phyloP scores from a whole-genome alignment of 345 rosid species.

The rapeseed (Brassica napus) region Da-Ae NC_063442.1:12818001-12818500 shows the following conservation, averaged over 20 bases:
- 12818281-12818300: too few species aligned
- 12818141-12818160: too few species aligned
- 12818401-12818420: neutral
- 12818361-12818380: too few species aligned
- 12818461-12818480: neutral
- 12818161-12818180: too few species aligned
- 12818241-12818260: too few species aligned
- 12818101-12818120: too few species aligned
- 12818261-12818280: too few species aligned
- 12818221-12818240: too few species aligned
- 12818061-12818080: neutral
- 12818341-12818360: neutral
- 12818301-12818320: neutral
- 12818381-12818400: neutral
- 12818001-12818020: neutral
- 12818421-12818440: neutral
- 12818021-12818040: neutral
- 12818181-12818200: neutral
- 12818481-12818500: neutral
- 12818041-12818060: neutral
- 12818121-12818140: too few species aligned
- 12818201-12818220: too few species aligned
- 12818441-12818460: neutral
- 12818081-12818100: neutral
- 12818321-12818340: neutral